Conservation (phyloP, 768 basidiomycete genomes). For the Rhizopogon roseolus region DNA sequence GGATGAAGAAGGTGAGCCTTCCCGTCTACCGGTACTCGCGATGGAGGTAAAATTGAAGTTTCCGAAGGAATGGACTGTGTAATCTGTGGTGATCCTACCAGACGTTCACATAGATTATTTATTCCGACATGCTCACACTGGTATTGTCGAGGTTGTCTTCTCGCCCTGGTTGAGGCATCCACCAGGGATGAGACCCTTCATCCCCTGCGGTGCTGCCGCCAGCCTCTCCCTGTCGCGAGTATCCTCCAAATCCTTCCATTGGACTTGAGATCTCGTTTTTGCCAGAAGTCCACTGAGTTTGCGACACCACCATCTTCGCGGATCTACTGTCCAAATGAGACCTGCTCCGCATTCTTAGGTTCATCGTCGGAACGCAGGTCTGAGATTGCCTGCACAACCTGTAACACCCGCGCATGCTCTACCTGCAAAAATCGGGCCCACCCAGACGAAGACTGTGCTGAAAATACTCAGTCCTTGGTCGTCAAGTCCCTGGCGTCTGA, state of each 20-base stretch:
- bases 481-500: slow-evolving; percentile 40
- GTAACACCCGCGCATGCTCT: slow-evolving; percentile 37
- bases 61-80: slow-evolving; percentile 24
- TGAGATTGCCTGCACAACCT: slow-evolving; percentile 35
- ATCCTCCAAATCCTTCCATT: slow-evolving; percentile 26
- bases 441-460: slow-evolving; percentile 32
- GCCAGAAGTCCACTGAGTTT: slow-evolving; percentile 43
- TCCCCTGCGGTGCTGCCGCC: slow-evolving; percentile 47
- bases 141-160: slow-evolving; percentile 43
- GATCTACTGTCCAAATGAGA: slow-evolving; percentile 44
- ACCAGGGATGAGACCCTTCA: slow-evolving; percentile 47
- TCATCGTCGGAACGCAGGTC: slow-evolving; percentile 18
- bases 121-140: slow-evolving; percentile 38
- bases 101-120: slow-evolving; percentile 20
- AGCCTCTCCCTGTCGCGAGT: slow-evolving; percentile 24
- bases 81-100: slow-evolving; percentile 36
- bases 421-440: slow-evolving; percentile 48
- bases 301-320: slow-evolving; percentile 34
- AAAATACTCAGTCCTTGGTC: slow-evolving; percentile 36
- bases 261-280: slow-evolving; percentile 26
- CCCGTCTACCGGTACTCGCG: neutral
- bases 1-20: neutral
- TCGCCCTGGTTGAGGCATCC: slow-evolving; percentile 34
- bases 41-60: neutral
- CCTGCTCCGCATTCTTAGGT: slow-evolving; percentile 53